Evolutionary conservation across 169 alveolate species (phyloP).

Genomic region (Plasmodium billcollinsi): DNA sequence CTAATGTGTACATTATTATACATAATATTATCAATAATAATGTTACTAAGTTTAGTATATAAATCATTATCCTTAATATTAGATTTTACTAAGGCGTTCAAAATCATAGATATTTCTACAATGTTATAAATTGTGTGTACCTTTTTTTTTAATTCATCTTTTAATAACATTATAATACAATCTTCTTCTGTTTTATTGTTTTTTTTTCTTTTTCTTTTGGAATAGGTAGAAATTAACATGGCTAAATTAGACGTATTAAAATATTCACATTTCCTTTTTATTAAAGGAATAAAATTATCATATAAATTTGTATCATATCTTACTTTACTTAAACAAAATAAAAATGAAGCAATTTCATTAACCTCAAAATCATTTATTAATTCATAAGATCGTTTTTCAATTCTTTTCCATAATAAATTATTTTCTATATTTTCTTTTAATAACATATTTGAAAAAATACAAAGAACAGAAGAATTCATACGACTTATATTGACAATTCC

Average conservation of each 20-base stretch:
- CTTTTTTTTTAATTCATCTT: conserved; percentile 72
- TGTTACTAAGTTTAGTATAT: conserved; percentile 37
- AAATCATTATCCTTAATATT: conserved; percentile 66
- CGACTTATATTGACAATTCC: conserved; percentile 38
- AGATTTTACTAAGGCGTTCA: conserved; percentile 69
- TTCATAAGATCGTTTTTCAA: conserved; percentile 72
- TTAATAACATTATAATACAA: conserved; percentile 51
- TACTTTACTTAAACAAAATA: conserved; percentile 72
- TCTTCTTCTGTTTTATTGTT: background rate
- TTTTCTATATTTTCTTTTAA: conserved; percentile 60
- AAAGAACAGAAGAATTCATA: conserved; percentile 76
- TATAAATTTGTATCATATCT: conserved; percentile 69
- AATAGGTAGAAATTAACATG: conserved; percentile 66
- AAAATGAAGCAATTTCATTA: conserved; percentile 66
- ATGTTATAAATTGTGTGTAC: conserved; percentile 52
- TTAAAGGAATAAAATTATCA: conserved; percentile 72
- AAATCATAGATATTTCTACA: conserved; percentile 74
- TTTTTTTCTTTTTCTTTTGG: conserved; percentile 34
- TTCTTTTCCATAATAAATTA: conserved; percentile 66
- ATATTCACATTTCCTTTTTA: conserved; percentile 67
- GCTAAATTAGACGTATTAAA: conserved; percentile 73
- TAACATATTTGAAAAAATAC: conserved; percentile 73
- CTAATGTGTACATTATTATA: conserved; percentile 56
- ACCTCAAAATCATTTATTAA: conserved; percentile 64
- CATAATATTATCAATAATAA: conserved; percentile 51